These are phyloP conservation scores for Lithocarpus polystachyus DNA, from an alignment of 306 rosid species.

Conservation along the genomic window DNA sequence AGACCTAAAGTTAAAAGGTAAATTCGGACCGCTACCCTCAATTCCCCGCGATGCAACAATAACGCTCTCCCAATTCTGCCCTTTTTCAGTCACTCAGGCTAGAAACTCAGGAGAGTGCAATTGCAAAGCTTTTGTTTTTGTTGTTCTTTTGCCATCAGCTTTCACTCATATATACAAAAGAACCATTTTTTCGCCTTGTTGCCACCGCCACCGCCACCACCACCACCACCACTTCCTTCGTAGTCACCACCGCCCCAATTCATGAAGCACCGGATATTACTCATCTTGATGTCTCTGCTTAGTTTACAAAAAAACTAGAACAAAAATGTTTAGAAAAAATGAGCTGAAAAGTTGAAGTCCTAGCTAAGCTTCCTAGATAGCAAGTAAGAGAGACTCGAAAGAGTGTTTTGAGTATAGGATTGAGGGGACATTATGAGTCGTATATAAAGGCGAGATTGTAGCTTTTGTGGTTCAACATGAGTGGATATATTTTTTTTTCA, in stretches of 20 bases:
- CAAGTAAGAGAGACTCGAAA: neutral
- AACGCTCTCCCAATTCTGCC: constrained; percentile 70
- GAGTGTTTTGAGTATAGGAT: constrained; percentile 41
- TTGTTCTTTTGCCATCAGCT: constrained; percentile 18
- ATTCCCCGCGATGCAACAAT: constrained; percentile 99
- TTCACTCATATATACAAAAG: constrained; percentile 28
- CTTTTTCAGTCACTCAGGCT: constrained; percentile 9
- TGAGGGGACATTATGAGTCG: constrained; percentile 55
- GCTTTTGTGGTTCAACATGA: constrained; percentile 40
- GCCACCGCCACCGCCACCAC: constrained; percentile 5
- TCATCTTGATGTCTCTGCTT: constrained; percentile 21
- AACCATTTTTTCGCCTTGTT: constrained; percentile 21
- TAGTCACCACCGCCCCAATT: neutral
- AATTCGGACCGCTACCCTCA: constrained; percentile 99
- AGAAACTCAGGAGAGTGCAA: constrained; percentile 80
- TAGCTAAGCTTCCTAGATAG: neutral
- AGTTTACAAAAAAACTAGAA: neutral
- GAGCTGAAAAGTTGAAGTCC: constrained; percentile 20
- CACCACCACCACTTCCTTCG: neutral
- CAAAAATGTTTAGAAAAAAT: neutral
- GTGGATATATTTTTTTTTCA: neutral
- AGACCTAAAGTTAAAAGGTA: constrained; percentile 29
- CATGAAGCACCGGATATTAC: neutral
- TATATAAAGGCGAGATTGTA: constrained; percentile 69
- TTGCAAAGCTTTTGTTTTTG: constrained; percentile 59